These are phyloP conservation scores for Apophysomyces trapeziformis DNA, from an alignment of 371 early-diverging fungal species.

Conservation along the genomic window DNA sequence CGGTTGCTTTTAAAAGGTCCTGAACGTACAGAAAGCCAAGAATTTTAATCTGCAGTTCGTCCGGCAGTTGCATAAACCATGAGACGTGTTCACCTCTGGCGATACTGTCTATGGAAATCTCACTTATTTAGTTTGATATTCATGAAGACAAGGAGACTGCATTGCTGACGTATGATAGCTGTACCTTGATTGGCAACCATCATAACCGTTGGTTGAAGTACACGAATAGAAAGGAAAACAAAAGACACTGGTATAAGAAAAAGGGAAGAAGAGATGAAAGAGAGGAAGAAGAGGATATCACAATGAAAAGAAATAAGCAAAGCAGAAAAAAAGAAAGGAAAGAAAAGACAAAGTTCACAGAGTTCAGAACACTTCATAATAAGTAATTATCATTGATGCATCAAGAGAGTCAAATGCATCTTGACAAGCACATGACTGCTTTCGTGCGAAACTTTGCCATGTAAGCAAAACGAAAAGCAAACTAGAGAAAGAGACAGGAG, in stretches of 20 bases:
- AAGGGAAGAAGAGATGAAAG: constrained; percentile 1
- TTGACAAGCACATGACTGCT: constrained; percentile 8
- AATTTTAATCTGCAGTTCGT: constrained; percentile 47
- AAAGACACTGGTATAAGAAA: background rate
- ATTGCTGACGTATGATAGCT: background rate
- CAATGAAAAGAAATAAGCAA: background rate
- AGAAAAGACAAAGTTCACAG: background rate
- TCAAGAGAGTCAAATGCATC: constrained; percentile 10
- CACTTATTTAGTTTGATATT: background rate
- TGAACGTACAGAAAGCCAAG: constrained; percentile 29
- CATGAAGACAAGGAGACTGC: background rate
- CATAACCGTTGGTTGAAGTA: too few relatives aligned
- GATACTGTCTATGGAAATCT: background rate
- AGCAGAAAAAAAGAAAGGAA: constrained; percentile 4
- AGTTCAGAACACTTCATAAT: constrained; percentile 7
- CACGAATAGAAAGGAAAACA: too few relatives aligned
- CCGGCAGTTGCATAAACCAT: constrained; percentile 31
- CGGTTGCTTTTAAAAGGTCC: constrained; percentile 41
- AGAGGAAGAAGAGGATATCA: constrained; percentile 2
- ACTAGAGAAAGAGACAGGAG: too few relatives aligned
- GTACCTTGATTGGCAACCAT: background rate
- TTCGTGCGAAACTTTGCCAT: background rate
- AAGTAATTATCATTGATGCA: constrained; percentile 4
- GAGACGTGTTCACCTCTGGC: background rate
- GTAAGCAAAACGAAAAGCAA: too few relatives aligned